Evolutionary conservation across 2,329 filamentous ascomycete species (phyloP).

Genomic region (Fusarium sp.): DNA sequence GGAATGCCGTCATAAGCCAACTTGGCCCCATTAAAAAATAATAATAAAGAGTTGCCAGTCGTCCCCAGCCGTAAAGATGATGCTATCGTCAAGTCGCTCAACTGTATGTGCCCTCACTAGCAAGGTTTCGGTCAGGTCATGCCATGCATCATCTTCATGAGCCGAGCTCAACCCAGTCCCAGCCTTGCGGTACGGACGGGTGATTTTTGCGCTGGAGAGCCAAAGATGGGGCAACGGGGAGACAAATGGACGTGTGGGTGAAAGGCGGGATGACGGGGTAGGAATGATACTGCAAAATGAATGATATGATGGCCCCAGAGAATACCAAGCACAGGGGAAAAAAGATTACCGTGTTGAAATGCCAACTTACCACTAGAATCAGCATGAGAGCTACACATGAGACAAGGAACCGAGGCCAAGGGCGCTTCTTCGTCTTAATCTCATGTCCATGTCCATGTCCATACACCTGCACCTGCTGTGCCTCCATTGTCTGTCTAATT

Average conservation of each 20-base stretch:
- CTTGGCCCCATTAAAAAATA: not conserved
- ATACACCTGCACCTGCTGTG: constrained; percentile 13
- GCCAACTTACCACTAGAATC: constrained; percentile 37
- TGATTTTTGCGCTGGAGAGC: constrained; percentile 20
- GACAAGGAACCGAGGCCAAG: constrained; percentile 19
- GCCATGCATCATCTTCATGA: constrained; percentile 32
- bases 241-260: constrained; percentile 25
- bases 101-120: constrained; percentile 3
- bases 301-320: constrained; percentile 26
- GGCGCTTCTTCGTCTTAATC: constrained; percentile 12
- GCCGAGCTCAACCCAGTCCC: constrained; percentile 28
- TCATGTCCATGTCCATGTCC: constrained; percentile 15
- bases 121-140: constrained; percentile 36
- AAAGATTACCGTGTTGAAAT: constrained; percentile 1
- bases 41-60: not conserved
- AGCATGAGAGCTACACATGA: constrained; percentile 19
- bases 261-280: constrained; percentile 33
- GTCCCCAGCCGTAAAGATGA: constrained; percentile 4
- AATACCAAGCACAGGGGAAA: constrained; percentile 6
- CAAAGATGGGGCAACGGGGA: constrained; percentile 25
- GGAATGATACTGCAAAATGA: constrained; percentile 21
- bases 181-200: constrained; percentile 26
- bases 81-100: constrained; percentile 18
- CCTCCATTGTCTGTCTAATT: constrained; percentile 21
- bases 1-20: too few relatives aligned